Evolutionary conservation across 305 asterid genomes (phyloP).

Genomic region (Petunia hybrid): DNA sequence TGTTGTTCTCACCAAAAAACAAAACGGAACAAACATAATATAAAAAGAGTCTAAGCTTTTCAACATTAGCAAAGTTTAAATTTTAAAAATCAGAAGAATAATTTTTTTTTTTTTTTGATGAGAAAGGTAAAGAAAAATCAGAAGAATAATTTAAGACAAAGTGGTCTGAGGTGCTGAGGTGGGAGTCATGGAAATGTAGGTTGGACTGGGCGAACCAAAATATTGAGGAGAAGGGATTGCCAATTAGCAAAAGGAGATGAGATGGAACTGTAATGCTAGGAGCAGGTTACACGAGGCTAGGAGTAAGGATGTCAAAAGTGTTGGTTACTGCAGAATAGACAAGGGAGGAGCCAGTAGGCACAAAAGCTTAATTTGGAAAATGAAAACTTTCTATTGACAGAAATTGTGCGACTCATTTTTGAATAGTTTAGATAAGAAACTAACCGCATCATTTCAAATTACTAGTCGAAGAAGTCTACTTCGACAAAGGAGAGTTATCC

Average conservation of each 20-base stretch:
- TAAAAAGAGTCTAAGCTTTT: background rate
- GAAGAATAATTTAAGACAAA: background rate
- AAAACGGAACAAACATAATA: background rate
- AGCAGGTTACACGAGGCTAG: conserved; percentile 11
- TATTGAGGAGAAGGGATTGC: background rate
- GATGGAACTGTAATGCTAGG: background rate
- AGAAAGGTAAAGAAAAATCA: background rate
- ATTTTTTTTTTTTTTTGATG: too few relatives aligned
- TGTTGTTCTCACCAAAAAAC: background rate
- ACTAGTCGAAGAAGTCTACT: background rate
- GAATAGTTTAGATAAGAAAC: background rate
- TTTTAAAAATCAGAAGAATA: background rate
- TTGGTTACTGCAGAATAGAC: conserved; percentile 4
- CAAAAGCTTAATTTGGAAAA: background rate
- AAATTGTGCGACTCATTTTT: background rate
- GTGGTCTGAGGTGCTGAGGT: background rate
- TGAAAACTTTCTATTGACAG: background rate
- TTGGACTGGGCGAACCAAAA: background rate
- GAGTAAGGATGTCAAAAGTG: conserved; percentile 21
- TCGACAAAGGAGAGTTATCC: background rate
- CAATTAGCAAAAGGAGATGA: conserved; percentile 9
- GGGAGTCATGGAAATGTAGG: background rate
- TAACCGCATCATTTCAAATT: conserved; percentile 1
- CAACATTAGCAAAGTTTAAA: conserved; percentile 2
- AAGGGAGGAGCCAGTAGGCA: background rate